Conservation (phyloP, 305 asterid species). For the Solanum hybrid region DNA sequence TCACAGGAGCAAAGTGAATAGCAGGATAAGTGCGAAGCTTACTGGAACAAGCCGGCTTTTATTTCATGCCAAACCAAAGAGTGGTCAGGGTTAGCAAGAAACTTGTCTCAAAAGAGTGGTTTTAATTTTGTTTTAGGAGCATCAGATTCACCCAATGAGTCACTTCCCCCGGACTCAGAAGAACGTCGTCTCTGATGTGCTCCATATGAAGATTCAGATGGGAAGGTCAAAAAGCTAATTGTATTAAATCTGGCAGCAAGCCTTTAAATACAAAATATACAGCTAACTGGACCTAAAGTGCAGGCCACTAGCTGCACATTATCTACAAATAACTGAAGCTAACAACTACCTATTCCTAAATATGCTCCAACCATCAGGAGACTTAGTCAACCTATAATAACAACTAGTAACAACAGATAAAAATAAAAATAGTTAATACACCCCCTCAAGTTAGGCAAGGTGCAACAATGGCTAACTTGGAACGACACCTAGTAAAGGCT, state of each 20-base stretch:
- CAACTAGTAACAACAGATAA: not conserved
- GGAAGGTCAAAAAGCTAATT: not conserved
- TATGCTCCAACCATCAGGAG: not conserved
- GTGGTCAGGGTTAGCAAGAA: conserved; percentile 73
- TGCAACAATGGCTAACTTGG: not conserved
- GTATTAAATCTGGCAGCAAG: not conserved
- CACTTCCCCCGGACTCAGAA: conserved; percentile 29
- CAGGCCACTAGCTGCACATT: not conserved
- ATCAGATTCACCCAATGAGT: conserved; percentile 34
- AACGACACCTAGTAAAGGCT: not conserved
- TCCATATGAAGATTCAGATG: not conserved
- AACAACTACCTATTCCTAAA: not conserved
- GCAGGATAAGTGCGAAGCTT: conserved; percentile 17
- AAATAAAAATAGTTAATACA: not conserved
- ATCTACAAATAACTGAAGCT: not conserved
- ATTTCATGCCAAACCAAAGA: conserved; percentile 95
- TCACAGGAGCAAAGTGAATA: not conserved
- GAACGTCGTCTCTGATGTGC: conserved; percentile 30
- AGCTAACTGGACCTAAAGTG: not conserved
- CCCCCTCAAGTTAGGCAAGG: not conserved
- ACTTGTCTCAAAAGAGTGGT: conserved; percentile 98
- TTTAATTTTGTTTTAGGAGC: conserved; percentile 77
- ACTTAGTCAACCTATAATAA: not conserved
- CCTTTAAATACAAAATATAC: not conserved
- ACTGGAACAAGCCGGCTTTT: conserved; percentile 92